These are phyloP conservation scores for Puccinia horiana DNA, from an alignment of 1,284 basidiomycete species.

Conservation along the genomic window DNA sequence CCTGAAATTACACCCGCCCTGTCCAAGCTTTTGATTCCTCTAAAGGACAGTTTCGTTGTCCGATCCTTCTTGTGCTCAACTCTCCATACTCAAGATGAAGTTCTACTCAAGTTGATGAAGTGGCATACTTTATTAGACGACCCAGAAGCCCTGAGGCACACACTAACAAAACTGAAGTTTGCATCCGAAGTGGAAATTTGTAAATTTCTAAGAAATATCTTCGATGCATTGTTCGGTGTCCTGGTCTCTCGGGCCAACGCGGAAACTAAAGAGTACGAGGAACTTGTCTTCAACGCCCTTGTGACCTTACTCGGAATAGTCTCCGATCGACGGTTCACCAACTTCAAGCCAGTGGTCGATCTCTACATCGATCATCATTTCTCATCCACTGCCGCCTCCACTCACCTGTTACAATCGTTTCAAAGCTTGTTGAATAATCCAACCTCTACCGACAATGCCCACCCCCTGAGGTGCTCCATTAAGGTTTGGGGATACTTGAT, in stretches of 20 bases:
- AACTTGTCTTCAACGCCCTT: conserved; percentile 83
- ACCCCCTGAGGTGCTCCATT: conserved; percentile 77
- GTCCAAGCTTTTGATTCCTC: conserved; percentile 54
- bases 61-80: conserved; percentile 91
- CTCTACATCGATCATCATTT: conserved; percentile 91
- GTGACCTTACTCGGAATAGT: conserved; percentile 79
- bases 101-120: conserved; percentile 76
- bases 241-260: conserved; percentile 72
- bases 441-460: conserved; percentile 71
- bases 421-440: conserved; percentile 77
- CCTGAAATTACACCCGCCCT: conserved; percentile 55
- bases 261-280: conserved; percentile 75
- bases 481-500: conserved; percentile 97
- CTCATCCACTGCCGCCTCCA: conserved; percentile 67
- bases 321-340: conserved; percentile 87
- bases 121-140: conserved; percentile 74
- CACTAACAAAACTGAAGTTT: conserved; percentile 83
- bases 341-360: conserved; percentile 89
- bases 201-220: conserved; percentile 82
- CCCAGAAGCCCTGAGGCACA: conserved; percentile 69
- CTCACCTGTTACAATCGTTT: conserved; percentile 82
- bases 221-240: conserved; percentile 90
- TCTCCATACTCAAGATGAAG: conserved; percentile 85
- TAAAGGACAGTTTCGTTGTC: conserved; percentile 73
- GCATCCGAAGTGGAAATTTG: conserved; percentile 66